Base-by-base conservation (phyloP, 176 grass and related monocot species). In the Otatea glauca region DNA sequence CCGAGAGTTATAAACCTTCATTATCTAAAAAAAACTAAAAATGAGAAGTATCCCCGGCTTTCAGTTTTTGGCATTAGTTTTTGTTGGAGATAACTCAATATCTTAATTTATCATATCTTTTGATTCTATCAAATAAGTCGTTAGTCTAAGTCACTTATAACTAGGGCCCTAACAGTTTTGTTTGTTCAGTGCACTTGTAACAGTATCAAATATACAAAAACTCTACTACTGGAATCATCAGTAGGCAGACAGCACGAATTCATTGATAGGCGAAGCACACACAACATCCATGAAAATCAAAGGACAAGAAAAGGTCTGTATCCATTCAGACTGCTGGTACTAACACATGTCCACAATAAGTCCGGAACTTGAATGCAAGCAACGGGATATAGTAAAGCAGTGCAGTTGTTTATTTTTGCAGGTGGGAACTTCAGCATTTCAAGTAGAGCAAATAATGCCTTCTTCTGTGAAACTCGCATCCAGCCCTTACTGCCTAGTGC, bases 381-480 rank as follows among this genome's bases (percentile, higher is more conserved):
- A 23, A 71, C 34, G 58, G 10, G 48, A 59, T 0, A 56, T 39
- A 25, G n/a, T 61, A 73, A 68, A 59, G 73, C 50, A 77, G 15
- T 51, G 32, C 81, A 43, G 48, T 68, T 2, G 7, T 74, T 86
- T 90, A 87, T 87, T 86, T 72, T 73, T 90, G 83, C 88, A 83
- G 66, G 59, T 83, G 84, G 37, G 3, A 60, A 56, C 50, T 85
- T 83, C 84, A 79, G 61, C 58, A 83, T 79, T 42, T 74, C 74
- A 68, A 60, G 58, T 59, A 63, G 82, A 38, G 14, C 2, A 76
- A 84, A 29, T 60, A 76, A 32, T 34, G n/a, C n/a, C 32, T 74
- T 55, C 56, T 58, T 83, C 38, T 25, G 27, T 23, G 4, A 13
- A 66, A 51, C 72, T 25, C 35, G 3, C 48, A 51, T 65, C 68